Evolutionary conservation across 1,284 basidiomycete genomes (phyloP), one percentile per base, ranked within the genome.

Genomic region (Peniophora sp.): DNA sequence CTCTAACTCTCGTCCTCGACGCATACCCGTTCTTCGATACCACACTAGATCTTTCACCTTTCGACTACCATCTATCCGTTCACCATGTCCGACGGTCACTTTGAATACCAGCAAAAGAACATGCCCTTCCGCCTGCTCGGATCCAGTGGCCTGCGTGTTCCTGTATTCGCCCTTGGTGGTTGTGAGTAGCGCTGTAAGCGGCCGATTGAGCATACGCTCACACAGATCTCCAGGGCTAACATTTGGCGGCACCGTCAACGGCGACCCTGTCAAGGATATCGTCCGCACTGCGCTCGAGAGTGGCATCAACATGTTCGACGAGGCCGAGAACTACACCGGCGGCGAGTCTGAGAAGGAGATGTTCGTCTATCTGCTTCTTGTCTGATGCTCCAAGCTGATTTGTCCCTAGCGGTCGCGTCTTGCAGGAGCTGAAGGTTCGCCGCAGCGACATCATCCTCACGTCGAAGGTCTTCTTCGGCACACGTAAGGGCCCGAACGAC

Each of bases 41-140:
- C 39, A 41, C 39, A 32, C 27, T 32, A 32, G 27, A 32, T 12
- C 12, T 12, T 32, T 32, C 12, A 32, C 27, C 27, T 32, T 32
- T 12, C 12, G 12, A 5, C 27, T 6, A 32, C 12, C 27, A 32
- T 32, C 27, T 32, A 32, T 41, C 39, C 8, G 39, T 15, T n/a
- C 39, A 41, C 20, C 39, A 41, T 41, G 43, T 23, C 43, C n/a
- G 43, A 45, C 23, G 14, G 18, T 23, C n/a, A 15, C 14, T 24
- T 62, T 36, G 58, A 70, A 49, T 85, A 74, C 58, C 73, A 85
- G 51, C 66, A 78, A 50, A 85, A 85, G 69, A 70, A 72, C 55
- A 87, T 88, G 84, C 76, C 74, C 3, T 91, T 86, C 73, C 78
- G 88, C 59, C 79, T 83, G 52, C 75, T 92, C 44, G 88, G 88